Base-by-base conservation (phyloP, 2,329 filamentous ascomycete genomes). In the Pyricularia pennisetigena region DNA sequence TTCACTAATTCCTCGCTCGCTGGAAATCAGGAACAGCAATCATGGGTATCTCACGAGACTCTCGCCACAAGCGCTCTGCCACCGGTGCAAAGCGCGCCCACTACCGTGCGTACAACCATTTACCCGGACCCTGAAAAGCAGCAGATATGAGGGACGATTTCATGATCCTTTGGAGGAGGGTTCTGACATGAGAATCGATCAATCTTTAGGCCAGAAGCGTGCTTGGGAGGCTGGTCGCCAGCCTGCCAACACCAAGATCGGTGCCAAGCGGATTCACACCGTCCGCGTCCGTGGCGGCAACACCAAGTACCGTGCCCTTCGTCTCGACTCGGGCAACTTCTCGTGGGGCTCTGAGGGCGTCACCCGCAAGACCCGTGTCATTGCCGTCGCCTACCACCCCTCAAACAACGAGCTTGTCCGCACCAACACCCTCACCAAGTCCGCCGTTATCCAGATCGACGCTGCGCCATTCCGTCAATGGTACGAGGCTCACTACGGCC, bases 361-460 rank as follows among this genome's bases (percentile, higher is more conserved):
- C 83, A 92, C 94, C 84, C 94, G 95, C 90, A 99, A 99, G 90
- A 93, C 92, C 84, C 95, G 96, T 87, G 92, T 99, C 82, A 97
- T 99, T 82, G 93, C 87, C 79, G 96, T 99, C 85, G 91, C 90
- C 81, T 99, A 93, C 92, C 96, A 99, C 86, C 96, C 95, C 72
- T 97, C 94, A 82, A 99, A 99, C 94, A 99, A 99, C 93, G 95
- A 99, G 87, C 89, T 99, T 77, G 94, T 99, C 87, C 95, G 95
- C 81, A 99, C 95, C 84, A 99, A 99, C 91, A 98, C 95, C 86
- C 89, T 99, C 82, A 99, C 95, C 88, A 96, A 94, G 86, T 93
- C 93, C 80, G 95, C 95, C 85, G 92, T 99, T 79, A 92, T 99
- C 82, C 95, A 99, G 88, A 86, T 99, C 84, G 95, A 99, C 83